phyloP scores from a whole-genome alignment of 2,329 filamentous ascomycete species.

The Xylaria hypoxylon region DNA sequence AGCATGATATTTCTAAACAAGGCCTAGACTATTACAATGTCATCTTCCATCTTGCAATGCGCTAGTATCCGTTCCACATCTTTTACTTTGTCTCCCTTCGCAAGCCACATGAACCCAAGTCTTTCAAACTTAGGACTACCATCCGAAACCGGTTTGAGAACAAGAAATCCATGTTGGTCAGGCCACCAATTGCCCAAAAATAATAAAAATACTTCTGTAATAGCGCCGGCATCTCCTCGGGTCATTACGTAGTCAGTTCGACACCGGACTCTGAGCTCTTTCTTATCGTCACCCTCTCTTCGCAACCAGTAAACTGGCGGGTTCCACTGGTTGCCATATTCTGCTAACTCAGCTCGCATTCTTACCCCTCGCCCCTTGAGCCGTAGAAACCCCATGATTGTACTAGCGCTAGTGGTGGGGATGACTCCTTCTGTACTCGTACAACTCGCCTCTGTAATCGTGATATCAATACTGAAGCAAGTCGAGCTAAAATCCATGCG shows the following conservation, averaged over 20 bases:
- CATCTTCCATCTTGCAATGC: background rate
- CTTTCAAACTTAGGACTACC: slow-evolving; percentile 20
- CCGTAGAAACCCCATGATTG: slow-evolving; percentile 18
- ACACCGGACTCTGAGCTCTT: background rate
- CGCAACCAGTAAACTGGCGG: slow-evolving; percentile 18
- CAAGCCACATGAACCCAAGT: slow-evolving; percentile 15
- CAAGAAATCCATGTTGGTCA: slow-evolving; percentile 8
- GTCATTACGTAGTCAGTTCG: slow-evolving; percentile 25
- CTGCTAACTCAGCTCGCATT: background rate
- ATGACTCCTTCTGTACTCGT: background rate
- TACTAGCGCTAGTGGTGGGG: slow-evolving; percentile 11
- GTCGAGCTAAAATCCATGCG: slow-evolving; percentile 27
- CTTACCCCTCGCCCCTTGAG: slow-evolving; percentile 16
- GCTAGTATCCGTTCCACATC: background rate
- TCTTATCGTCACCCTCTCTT: background rate
- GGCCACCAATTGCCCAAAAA: slow-evolving; percentile 27
- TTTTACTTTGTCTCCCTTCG: background rate
- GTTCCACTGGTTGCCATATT: background rate
- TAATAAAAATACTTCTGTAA: slow-evolving; percentile 13
- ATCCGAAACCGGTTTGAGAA: slow-evolving; percentile 12
- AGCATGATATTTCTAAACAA: background rate
- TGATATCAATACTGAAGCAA: slow-evolving; percentile 21
- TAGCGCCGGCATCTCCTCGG: slow-evolving; percentile 8
- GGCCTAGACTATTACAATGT: slow-evolving; percentile 5
- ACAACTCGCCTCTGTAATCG: slow-evolving; percentile 25